Percentiles rank a stretch among this genome's conserved stretches.
phyloP scores from a whole-genome alignment of 1,284 basidiomycete species.

The Ganoderma lingzhi region DNA sequence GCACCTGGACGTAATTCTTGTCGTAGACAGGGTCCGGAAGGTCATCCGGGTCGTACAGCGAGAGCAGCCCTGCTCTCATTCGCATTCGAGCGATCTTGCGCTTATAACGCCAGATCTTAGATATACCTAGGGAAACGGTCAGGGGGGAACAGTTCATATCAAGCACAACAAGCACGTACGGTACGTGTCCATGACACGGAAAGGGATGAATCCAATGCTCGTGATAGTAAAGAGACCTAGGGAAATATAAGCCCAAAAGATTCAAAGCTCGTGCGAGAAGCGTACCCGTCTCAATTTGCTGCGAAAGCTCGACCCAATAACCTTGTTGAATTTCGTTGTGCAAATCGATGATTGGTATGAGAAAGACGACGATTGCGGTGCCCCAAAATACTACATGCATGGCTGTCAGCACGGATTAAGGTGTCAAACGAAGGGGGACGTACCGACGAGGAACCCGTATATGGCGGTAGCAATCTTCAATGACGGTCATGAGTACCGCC shows the following conservation, averaged over 20 bases:
- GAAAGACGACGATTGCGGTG: slow-evolving; percentile 81
- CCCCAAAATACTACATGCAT: slow-evolving; percentile 71
- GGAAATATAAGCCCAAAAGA: neutral
- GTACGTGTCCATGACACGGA: slow-evolving; percentile 80
- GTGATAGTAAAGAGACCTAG: slow-evolving; percentile 83
- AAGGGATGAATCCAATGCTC: slow-evolving; percentile 78
- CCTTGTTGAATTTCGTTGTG: slow-evolving; percentile 70
- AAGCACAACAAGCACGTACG: slow-evolving; percentile 54
- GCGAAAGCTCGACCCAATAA: slow-evolving; percentile 82
- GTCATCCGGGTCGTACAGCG: slow-evolving; percentile 77
- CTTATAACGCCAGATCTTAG: slow-evolving; percentile 80
- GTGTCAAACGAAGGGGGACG: slow-evolving; percentile 31
- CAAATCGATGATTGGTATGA: slow-evolving; percentile 73
- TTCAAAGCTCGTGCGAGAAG: neutral
- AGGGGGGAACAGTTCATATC: neutral
- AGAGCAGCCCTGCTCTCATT: slow-evolving; percentile 66
- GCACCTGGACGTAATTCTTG: slow-evolving; percentile 77
- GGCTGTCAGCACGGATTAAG: neutral
- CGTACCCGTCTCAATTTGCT: slow-evolving; percentile 79
- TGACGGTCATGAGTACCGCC: neutral
- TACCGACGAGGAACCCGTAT: slow-evolving; percentile 82
- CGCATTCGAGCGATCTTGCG: slow-evolving; percentile 64
- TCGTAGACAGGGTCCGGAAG: slow-evolving; percentile 80
- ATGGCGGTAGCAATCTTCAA: slow-evolving; percentile 75
- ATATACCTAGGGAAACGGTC: slow-evolving; percentile 57